Percentiles rank a stretch among this genome's conserved stretches.
These are phyloP conservation scores for Geosmithia putterillii DNA, from an alignment of 2,329 filamentous ascomycete genomes.

Conservation along the genomic window DNA sequence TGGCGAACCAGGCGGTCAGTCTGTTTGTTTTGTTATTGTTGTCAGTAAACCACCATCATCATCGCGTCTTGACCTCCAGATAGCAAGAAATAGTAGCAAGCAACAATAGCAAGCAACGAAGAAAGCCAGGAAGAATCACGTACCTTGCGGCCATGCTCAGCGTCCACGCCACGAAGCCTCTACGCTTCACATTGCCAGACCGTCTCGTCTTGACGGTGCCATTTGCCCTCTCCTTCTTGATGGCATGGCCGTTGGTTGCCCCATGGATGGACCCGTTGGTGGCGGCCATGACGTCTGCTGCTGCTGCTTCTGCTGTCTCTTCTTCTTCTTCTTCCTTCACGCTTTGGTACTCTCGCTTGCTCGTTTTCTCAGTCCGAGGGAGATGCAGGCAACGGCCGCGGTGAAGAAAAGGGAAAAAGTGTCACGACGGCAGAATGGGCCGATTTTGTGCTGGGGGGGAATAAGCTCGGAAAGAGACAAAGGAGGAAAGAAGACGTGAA, in stretches of 20 bases:
- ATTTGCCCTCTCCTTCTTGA: conserved; percentile 17
- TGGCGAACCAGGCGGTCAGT: conserved; percentile 73
- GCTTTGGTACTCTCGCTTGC: background rate
- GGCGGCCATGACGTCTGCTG: conserved; percentile 8
- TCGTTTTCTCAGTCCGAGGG: background rate
- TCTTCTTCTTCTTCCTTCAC: background rate
- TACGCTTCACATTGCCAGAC: conserved; percentile 7
- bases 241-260: conserved; percentile 26
- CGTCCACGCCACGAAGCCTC: conserved; percentile 20
- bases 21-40: conserved; percentile 36
- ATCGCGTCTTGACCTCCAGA: background rate
- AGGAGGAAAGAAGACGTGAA: background rate
- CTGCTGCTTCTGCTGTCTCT: background rate
- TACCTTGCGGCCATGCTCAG: conserved; percentile 45
- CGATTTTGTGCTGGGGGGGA: too few species aligned
- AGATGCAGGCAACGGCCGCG: background rate
- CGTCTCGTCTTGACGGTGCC: conserved; percentile 10
- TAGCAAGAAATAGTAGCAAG: background rate
- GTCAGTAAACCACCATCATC: background rate
- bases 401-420: background rate
- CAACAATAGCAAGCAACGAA: background rate
- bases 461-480: background rate
- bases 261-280: conserved; percentile 16
- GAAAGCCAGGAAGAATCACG: conserved; percentile 5
- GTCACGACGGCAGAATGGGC: too few species aligned